Base-by-base conservation (phyloP, 129 eudicot genomes). In the Deinandra increscens region DNA sequence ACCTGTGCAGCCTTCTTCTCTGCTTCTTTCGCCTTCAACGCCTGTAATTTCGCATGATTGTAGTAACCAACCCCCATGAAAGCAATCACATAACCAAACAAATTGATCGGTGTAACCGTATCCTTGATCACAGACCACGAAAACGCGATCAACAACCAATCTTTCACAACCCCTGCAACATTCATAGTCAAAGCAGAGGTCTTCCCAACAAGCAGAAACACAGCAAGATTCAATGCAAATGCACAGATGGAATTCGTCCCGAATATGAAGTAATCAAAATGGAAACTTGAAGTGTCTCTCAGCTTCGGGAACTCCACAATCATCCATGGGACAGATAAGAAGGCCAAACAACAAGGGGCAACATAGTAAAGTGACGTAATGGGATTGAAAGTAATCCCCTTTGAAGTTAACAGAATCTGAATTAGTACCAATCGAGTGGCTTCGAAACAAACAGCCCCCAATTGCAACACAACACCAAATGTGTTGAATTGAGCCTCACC, bases 111-210 rank as follows among this genome's bases (percentile, higher is more conserved):
- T 0, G 90, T 79, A 9, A 85, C 90, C 0, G 86, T 85, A 60
- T 85, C 90, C 60, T 85, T 85, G 38, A 85, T 85, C 70, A 85
- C 90, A 34, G 87, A 82, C 90, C 90, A 85, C 12, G 90, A 85
- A 75, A 85, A 85, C 13, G 87, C 90, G 18, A 85, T 85, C 75
- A 82, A 74, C 80, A 82, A 34, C 86, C 86, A 82, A 64, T 82
- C 86, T 68, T 82, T 82, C 13, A 82, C 86, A 19, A 82, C 86
- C 39, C 86, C 86, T 10, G 86, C 86, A 8, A 82, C 86, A 64
- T 82, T 82, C 86, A 82, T 82, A 4, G 83, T 82, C 80, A 82
- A 69, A 68, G 86, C 86, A 17, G 83, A 82, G 10, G 86, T 82
- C 80, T 82, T 82, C 23, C 86, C 86, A 31, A 82, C 86, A 5